These are phyloP conservation scores for Naganishia kalamii DNA, from an alignment of 768 basidiomycete species.

Conservation along the genomic window DNA sequence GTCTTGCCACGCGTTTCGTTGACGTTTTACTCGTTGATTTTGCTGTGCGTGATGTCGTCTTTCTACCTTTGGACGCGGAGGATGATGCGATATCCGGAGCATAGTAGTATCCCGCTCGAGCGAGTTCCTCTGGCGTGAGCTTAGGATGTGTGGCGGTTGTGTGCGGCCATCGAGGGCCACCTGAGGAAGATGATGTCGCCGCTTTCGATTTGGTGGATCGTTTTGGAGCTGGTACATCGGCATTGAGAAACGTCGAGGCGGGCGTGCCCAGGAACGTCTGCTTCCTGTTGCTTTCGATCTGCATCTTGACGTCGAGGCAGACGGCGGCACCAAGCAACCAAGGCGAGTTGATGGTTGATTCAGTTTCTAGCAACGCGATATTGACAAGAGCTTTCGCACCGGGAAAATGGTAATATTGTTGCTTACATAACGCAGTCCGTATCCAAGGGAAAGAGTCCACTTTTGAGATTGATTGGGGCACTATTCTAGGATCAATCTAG, in stretches of 20 bases:
- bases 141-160: slow-evolving; percentile 53
- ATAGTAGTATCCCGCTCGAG: slow-evolving; percentile 86
- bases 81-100: slow-evolving; percentile 49
- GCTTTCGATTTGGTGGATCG: slow-evolving; percentile 49
- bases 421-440: too few species aligned
- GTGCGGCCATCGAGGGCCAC: slow-evolving; percentile 64
- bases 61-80: not conserved
- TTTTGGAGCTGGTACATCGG: not conserved
- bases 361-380: not conserved
- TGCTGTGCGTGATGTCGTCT: not conserved
- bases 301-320: not conserved
- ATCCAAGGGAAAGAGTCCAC: too few species aligned
- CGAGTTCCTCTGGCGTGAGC: slow-evolving; percentile 68
- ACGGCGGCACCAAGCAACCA: not conserved
- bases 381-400: not conserved
- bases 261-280: not conserved
- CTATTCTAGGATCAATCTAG: too few species aligned
- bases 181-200: slow-evolving; percentile 36
- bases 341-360: not conserved
- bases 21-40: slow-evolving; percentile 42
- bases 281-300: not conserved
- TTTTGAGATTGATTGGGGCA: too few species aligned
- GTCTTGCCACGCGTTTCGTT: not conserved
- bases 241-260: not conserved
- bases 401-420: too few species aligned